Base-by-base conservation (phyloP, 2,329 filamentous ascomycete species). In the Fusarium sarcochroum region DNA sequence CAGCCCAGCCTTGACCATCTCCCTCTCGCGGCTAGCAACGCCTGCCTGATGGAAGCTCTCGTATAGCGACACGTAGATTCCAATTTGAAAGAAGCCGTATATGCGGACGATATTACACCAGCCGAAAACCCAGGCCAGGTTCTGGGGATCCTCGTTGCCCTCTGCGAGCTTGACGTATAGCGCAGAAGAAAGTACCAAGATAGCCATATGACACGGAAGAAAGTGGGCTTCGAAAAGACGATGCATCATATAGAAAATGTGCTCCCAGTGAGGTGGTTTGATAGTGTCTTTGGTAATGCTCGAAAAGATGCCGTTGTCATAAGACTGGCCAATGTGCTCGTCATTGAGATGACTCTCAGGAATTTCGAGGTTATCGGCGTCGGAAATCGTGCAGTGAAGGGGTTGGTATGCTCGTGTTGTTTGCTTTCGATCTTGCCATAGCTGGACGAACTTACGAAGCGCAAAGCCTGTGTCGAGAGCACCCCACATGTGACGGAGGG, bases 191-290 rank as follows among this genome's bases (percentile, higher is more conserved):
- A 91, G 71, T 25, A 92, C 82, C 27, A 91, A 81, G 45, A 91
- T 86, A 8, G 86, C 87, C 80, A 89, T 88, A 72, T 93, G 90
- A 17, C 89, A 84, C 0, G 90, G 90, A 23, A 93, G 80, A 75
- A 92, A 92, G 76, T 93, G 90, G 0, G 90, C 90, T 76, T 93
- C 90, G 72, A 91, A 93, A n/a, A 93, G 80, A 18, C 91, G 87
- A 74, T 91, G 89, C 74, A 85, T 84, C 32, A 92, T 82, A 53
- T 86, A 84, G 67, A 88, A 76, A 45, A 89, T 82, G 66, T 84
- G 87, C 73, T 81, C 81, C 82, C 83, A 90, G 74, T 88, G 79
- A 20, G 85, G 85, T 37, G 80, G 80, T 58, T 83, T 79, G 13
- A 88, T 76, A 1, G 80, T 85, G 55, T 85, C 84, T 59, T 83